Conservation (phyloP, 2,329 filamentous ascomycete genomes). For the Diaporthe citri region DNA sequence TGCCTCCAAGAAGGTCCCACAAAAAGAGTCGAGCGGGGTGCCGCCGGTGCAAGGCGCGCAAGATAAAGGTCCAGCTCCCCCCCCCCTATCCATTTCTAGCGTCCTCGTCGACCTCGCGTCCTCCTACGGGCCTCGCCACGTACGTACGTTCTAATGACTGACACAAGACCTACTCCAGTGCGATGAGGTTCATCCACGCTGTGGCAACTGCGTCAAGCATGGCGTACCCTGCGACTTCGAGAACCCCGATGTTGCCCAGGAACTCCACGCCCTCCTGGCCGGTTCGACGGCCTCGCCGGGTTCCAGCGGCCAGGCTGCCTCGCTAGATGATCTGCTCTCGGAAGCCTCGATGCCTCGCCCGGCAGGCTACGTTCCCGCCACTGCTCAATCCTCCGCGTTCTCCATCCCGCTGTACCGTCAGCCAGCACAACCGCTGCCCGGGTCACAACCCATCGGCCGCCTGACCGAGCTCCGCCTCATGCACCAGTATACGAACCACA, state of each 20-base stretch:
- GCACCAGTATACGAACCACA: slow-evolving; percentile 74
- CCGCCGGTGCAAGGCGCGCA: slow-evolving; percentile 73
- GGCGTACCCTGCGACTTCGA: slow-evolving; percentile 76
- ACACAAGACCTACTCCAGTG: slow-evolving; percentile 57
- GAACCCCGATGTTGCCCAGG: slow-evolving; percentile 60
- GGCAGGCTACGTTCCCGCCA: slow-evolving; percentile 31
- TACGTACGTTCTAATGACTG: background rate
- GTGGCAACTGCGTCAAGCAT: slow-evolving; percentile 76
- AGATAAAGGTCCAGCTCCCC: slow-evolving; percentile 71
- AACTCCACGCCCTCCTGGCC: slow-evolving; percentile 54
- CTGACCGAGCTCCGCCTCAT: slow-evolving; percentile 73
- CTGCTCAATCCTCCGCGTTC: slow-evolving; percentile 41
- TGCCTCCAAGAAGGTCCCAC: slow-evolving; percentile 76
- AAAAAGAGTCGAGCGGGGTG: slow-evolving; percentile 79
- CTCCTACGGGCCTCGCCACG: background rate
- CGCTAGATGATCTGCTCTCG: slow-evolving; percentile 16
- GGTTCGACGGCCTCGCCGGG: slow-evolving; percentile 35
- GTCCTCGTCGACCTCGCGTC: background rate
- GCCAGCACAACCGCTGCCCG: slow-evolving; percentile 52
- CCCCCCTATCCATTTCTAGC: background rate
- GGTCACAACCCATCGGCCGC: slow-evolving; percentile 55
- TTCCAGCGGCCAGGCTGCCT: slow-evolving; percentile 35
- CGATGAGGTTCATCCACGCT: slow-evolving; percentile 74
- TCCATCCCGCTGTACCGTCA: slow-evolving; percentile 53
- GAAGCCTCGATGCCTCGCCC: slow-evolving; percentile 34